Base-by-base conservation (phyloP, 2,329 filamentous ascomycete species). In the Periconia sp. region DNA sequence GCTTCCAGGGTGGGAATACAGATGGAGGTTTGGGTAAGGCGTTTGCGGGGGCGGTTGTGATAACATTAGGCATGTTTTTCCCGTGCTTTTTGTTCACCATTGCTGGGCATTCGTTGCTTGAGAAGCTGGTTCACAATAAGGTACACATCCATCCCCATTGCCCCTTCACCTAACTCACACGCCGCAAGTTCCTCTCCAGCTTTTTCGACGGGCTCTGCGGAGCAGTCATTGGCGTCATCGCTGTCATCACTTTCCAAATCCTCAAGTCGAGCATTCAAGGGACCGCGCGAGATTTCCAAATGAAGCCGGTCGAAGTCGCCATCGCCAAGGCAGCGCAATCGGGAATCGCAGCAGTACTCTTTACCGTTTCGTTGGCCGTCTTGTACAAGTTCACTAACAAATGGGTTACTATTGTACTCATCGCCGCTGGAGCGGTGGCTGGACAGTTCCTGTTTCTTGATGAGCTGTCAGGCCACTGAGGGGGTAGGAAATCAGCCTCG, bases 81-180 rank as follows among this genome's bases (percentile, higher is more conserved):
- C 69, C 69, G 3, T 72, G 69, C 47, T 72, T 71, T 54, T 3
- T 72, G 35, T 71, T 72, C 55, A 71, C 69, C 1, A 64, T 72
- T 58, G 66, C 62, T 15, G 69, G 67, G 17, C 66, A 72, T 59
- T 55, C 57, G 23, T 43, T 70, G 44, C 58, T 71, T 40, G 68
- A 71, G 54, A 71, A 66, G 51, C 50, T 71, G 45, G 68, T 71
- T 43, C 56, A 64, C 50, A 71, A 72, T 52, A 64, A 66, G 60
- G 66, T 69, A 56, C 40, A 59, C 54, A 53, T 31, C 45, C 20
- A 45, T 9, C 49, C 46, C 15, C 44, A 37, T 40, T 53, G n/a
- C 31, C 40, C 33, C 37, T 13, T 44, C 18, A 50, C n/a, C n/a
- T 31, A 51, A 55, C 53, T 55, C 15, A 58, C 27, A 45, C 31